Evolutionary conservation across 352 stramenopile species (phyloP), one percentile per base, ranked within the genome.

Genomic region (Globisporangium canariense): DNA sequence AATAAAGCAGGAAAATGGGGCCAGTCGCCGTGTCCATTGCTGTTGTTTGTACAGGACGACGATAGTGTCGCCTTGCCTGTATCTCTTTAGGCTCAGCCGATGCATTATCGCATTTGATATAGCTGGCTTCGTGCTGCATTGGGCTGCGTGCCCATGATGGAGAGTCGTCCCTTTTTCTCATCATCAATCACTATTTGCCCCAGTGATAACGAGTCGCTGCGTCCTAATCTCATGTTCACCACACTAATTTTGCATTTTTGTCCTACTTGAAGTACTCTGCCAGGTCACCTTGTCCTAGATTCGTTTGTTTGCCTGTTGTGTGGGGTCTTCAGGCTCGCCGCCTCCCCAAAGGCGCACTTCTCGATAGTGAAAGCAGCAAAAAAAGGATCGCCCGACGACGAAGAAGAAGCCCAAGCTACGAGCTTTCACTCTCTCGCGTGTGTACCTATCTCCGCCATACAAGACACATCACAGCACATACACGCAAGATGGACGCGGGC

Each of bases 401-500:
- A 57, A 38, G 51, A 22, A 20, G 28, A 56, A 57, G 51, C 16
- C 49, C 25, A 38, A 25, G 25, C 13, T 3, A 14, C 11, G 25
- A 32, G 34, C 18, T 30, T 32, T 60, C 55, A 38, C 32, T 58
- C 18, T 46, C 52, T 43, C 34, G 49, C 36, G 49, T 14, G 22
- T 49, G 11, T 36, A 13, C 20, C 3, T 49, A 16, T 20, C 9
- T 6, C 40, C 16, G 22, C 43, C 43, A 47, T 20, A 20, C 20
- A 43, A 22, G 30, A 45, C 30, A 45, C 14, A 22, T 36, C 14
- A 28, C 30, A 6, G 5, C 49, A 40, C 16, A 56, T 1, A 40
- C 10, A 46, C 3, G 11, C 53, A 22, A 13, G 52, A 93, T 95
- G 86, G 86, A 95, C 75, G 78, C 81, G 40, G 77, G 78, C 20